Percentiles rank a stretch among this genome's conserved stretches.
Evolutionary conservation across 73 alveolate species (phyloP).

Genomic region (Tetrahymena malaccensis): DNA sequence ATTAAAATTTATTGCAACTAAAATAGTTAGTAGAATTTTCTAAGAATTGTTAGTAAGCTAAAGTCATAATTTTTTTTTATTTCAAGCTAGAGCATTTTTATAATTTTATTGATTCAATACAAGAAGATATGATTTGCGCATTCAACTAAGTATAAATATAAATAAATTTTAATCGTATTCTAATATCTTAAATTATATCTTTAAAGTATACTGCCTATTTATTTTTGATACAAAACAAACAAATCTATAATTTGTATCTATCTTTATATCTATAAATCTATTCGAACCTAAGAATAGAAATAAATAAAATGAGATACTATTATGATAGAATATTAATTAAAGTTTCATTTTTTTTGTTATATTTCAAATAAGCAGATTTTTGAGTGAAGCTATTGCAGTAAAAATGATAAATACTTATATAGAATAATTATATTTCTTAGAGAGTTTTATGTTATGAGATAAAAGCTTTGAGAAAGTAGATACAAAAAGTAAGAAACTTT

Average conservation of each 20-base stretch:
- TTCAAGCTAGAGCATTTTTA: not conserved
- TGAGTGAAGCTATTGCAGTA: no score
- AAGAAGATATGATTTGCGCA: not conserved
- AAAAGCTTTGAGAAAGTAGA: not conserved
- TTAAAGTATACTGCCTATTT: not conserved
- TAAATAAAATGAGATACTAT: no score
- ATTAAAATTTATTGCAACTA: not conserved
- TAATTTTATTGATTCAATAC: not conserved
- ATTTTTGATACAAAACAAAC: not conserved
- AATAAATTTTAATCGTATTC: not conserved
- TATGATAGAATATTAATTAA: no score
- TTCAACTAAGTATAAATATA: not conserved
- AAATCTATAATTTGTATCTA: not conserved
- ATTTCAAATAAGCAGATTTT: no score
- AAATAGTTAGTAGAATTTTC: not conserved
- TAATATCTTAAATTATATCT: not conserved
- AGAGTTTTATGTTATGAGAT: no score
- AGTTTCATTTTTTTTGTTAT: no score
- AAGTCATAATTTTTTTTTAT: not conserved
- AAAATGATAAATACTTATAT: no score
- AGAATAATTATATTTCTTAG: not conserved
- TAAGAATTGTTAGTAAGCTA: not conserved
- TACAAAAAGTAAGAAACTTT: not conserved
- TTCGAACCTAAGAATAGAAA: not conserved
- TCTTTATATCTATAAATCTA: no score